Base-by-base conservation (phyloP, 371 early-diverging fungal genomes). In the Rhizopus delemar region DNA sequence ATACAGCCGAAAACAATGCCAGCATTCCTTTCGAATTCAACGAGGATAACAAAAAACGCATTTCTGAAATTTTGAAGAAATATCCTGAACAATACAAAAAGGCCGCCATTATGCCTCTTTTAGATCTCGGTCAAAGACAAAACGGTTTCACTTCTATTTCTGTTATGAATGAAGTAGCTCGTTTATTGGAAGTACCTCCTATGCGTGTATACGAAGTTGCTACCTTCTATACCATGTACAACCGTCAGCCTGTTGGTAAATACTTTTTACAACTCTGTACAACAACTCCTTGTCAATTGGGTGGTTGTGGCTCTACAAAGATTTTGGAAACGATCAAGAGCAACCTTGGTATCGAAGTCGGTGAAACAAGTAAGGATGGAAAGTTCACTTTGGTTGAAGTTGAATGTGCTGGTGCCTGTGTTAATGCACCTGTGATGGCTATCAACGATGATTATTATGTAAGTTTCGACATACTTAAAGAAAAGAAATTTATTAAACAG, bases 141-240 rank as follows among this genome's bases (percentile, higher is more conserved):
- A 77, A 89, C 65, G 94, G 94, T 46, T 98, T 86, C 81, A 95
- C 95, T 8, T 87, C 89, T 62, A 82, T 98, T 60, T 88, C 93
- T 34, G 96, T 94, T 41, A 98, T 98, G 99, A 96, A 98, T 76
- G 86, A 94, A 65, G 93, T 98, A 56, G 97, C 99, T 51, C 86
- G 91, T 74, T 68, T 95, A 57, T 79, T 96, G 38, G 96, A 97
- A 67, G 90, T 97, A 6, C 95, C 97, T 41, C 98, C 98, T 33
- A 97, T 98, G 96, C 90, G 99, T 62, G 98, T 98, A 46, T 97
- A 97, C 75, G 98, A 98, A 77, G 99, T 98, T n/a, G 99, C 99
- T 32, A 96, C 97, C 36, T 98, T 98, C 80, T 98, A 98, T 74
- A 98, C 98, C 65, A 98, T 98, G 98, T 98, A 90, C 83, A 97